Evolutionary conservation across 352 stramenopile genomes (phyloP).

Genomic region (Globisporangium nagaii): DNA sequence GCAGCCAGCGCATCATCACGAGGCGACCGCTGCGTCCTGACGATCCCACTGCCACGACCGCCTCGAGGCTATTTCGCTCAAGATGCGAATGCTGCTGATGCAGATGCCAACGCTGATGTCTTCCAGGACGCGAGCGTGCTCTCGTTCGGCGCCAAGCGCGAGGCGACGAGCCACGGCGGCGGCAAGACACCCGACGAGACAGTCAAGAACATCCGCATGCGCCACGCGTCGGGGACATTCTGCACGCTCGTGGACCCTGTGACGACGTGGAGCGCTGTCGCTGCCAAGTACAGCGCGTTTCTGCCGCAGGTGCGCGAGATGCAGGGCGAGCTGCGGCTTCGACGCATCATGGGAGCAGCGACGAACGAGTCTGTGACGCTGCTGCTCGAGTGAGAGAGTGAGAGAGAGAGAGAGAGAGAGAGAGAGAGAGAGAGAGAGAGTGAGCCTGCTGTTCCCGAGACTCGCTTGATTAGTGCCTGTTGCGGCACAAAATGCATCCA

Average conservation of each 20-base stretch:
- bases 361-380: constrained; percentile 36
- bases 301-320: constrained; percentile 41
- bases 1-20: not conserved
- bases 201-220: constrained; percentile 85
- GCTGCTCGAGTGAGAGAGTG: constrained; percentile 27
- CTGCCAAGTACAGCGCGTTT: constrained; percentile 25
- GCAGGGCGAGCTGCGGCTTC: constrained; percentile 44
- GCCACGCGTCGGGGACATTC: constrained; percentile 74
- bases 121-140: constrained; percentile 66
- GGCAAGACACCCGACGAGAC: constrained; percentile 78
- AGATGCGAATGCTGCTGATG: not conserved
- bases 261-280: constrained; percentile 41
- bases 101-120: constrained; percentile 19
- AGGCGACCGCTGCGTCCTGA: constrained; percentile 31
- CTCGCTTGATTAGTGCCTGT: no score
- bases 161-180: constrained; percentile 53
- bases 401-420: constrained; percentile 7
- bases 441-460: no score
- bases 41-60: constrained; percentile 47
- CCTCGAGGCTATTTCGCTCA: constrained; percentile 9
- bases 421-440: not conserved
- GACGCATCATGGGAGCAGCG: constrained; percentile 49
- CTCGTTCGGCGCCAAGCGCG: constrained; percentile 50
- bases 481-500: no score
- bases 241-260: constrained; percentile 58